Percentiles rank a stretch among this genome's conserved stretches.
phyloP scores from a whole-genome alignment of 768 basidiomycete species.

The Pisolithus marmoratus region DNA sequence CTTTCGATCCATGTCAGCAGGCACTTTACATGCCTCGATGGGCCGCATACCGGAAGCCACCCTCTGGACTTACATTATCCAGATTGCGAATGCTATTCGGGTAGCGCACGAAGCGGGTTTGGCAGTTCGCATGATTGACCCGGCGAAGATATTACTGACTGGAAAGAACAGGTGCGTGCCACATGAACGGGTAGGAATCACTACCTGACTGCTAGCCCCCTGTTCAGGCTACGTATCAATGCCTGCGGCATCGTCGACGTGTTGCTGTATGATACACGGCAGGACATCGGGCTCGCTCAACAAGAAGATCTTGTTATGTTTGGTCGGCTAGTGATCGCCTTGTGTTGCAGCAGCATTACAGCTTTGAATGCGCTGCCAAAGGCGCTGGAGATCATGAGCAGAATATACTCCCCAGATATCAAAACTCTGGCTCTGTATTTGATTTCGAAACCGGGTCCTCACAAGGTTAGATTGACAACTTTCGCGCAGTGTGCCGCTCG shows the following conservation, averaged over 20 bases:
- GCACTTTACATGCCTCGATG: conserved; percentile 27
- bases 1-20: conserved; percentile 50
- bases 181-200: not conserved
- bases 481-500: not conserved
- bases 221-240: conserved; percentile 67
- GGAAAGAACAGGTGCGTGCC: conserved; percentile 73
- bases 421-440: conserved; percentile 78
- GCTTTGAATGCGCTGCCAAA: conserved; percentile 61
- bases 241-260: conserved; percentile 88
- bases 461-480: conserved; percentile 43
- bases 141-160: conserved; percentile 81
- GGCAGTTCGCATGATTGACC: conserved; percentile 78
- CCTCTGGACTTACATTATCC: conserved; percentile 90
- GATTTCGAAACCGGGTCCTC: conserved; percentile 60
- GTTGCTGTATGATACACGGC: conserved; percentile 64
- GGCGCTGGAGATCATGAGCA: conserved; percentile 65
- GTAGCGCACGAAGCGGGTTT: conserved; percentile 76
- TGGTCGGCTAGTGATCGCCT: conserved; percentile 73
- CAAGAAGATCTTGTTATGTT: conserved; percentile 89
- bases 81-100: conserved; percentile 84
- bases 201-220: not conserved
- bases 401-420: conserved; percentile 75
- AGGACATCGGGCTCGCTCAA: conserved; percentile 55
- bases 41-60: conserved; percentile 63
- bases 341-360: conserved; percentile 66